Evolutionary conservation across 2,329 filamentous ascomycete genomes (phyloP).

Genomic region (Ophiostoma triangulosporum): DNA sequence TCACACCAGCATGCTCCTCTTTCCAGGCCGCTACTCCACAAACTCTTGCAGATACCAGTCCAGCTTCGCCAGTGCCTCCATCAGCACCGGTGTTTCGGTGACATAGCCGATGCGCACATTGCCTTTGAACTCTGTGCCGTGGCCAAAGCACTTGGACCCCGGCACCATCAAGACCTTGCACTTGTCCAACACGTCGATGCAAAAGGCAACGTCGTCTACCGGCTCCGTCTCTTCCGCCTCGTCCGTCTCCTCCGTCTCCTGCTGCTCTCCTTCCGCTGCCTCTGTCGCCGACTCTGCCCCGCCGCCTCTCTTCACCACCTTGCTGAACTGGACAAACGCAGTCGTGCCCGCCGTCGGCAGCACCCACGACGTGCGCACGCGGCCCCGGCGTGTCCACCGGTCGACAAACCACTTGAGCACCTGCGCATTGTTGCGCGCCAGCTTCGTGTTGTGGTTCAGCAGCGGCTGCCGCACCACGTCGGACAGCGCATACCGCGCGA

Average conservation of each 20-base stretch:
- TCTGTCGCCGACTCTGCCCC: background rate
- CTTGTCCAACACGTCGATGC: constrained; percentile 50
- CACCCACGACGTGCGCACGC: constrained; percentile 46
- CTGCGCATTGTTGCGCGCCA: constrained; percentile 54
- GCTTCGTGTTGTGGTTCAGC: constrained; percentile 41
- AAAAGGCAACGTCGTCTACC: constrained; percentile 62
- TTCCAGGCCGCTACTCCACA: constrained; percentile 12
- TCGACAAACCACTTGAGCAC: constrained; percentile 56
- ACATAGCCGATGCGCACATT: constrained; percentile 70
- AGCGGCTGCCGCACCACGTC: constrained; percentile 24
- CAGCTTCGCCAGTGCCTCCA: constrained; percentile 45
- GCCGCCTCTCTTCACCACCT: background rate
- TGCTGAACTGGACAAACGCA: constrained; percentile 56
- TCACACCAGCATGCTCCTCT: background rate
- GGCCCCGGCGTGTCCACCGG: constrained; percentile 35
- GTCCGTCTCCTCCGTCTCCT: background rate
- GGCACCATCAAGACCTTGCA: constrained; percentile 64
- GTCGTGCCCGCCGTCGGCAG: constrained; percentile 70
- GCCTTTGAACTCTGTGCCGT: constrained; percentile 51
- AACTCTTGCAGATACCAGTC: constrained; percentile 26
- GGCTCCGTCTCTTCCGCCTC: constrained; percentile 23
- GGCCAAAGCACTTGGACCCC: constrained; percentile 60
- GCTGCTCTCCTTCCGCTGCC: background rate
- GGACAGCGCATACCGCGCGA: constrained; percentile 63
- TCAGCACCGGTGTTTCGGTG: constrained; percentile 54